These are phyloP conservation scores for Metschnikowia noctiluminum DNA, from an alignment of 805 yeast species.

Conservation along the genomic window DNA sequence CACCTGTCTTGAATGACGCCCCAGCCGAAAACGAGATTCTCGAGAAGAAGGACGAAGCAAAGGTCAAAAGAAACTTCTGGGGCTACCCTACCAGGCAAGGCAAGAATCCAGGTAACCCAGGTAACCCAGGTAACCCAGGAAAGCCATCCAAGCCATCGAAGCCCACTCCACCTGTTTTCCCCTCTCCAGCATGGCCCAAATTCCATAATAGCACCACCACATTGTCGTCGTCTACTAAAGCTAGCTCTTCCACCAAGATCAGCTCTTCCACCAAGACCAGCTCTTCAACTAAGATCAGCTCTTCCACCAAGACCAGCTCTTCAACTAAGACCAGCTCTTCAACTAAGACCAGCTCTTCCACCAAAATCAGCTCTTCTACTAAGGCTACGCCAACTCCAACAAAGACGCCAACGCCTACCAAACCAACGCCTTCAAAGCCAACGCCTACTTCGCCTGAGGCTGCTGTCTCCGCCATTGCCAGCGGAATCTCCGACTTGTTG, in stretches of 20 bases:
- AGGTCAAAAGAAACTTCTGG: background rate
- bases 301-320: no score
- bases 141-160: background rate
- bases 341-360: no score
- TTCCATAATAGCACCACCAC: background rate
- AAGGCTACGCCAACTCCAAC: background rate
- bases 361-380: background rate
- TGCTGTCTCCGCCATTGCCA: background rate
- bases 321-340: no score
- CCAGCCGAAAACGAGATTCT: background rate
- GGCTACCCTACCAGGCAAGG: background rate
- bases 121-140: background rate
- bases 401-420: background rate
- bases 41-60: background rate
- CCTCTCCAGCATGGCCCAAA: no score
- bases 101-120: background rate
- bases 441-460: background rate
- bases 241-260: background rate
- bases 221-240: no score
- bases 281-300: no score
- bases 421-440: background rate
- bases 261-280: background rate
- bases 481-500: background rate
- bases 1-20: constrained; percentile 1
- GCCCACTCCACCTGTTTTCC: background rate